Conservation (phyloP, 2,329 filamentous ascomycete species). For the Aspergillus piperis region DNA sequence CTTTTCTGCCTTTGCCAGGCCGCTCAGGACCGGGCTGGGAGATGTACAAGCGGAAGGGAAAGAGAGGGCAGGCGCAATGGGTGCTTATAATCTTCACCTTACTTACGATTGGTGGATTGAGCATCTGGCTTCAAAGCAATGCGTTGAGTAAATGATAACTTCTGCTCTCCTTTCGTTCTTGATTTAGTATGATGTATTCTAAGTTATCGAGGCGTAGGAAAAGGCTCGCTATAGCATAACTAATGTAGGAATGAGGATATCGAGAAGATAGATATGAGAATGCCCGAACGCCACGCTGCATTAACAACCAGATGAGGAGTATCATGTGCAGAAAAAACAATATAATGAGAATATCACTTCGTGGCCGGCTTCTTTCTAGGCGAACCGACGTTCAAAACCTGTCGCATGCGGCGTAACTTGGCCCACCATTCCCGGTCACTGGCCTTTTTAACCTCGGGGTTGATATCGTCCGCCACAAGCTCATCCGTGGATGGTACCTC, state of each 20-base stretch:
- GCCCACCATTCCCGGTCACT: constrained; percentile 75
- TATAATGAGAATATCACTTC: constrained; percentile 7
- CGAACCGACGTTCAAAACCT: constrained; percentile 67
- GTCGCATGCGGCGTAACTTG: constrained; percentile 70
- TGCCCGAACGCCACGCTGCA: constrained; percentile 22
- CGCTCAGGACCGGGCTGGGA: constrained; percentile 17
- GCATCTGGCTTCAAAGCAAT: neutral
- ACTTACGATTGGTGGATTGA: neutral
- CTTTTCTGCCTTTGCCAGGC: constrained; percentile 18
- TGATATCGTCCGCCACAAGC: constrained; percentile 36
- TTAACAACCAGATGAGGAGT: neutral
- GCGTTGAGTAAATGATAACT: neutral
- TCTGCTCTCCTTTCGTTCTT: neutral
- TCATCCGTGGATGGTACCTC: constrained; percentile 25
- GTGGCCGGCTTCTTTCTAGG: constrained; percentile 45
- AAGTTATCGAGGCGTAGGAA: neutral
- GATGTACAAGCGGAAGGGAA: constrained; percentile 3
- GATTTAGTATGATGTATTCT: neutral
- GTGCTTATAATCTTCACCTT: neutral
- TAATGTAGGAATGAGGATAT: constrained; percentile 4
- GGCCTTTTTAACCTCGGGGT: constrained; percentile 50
- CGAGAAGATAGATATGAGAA: constrained; percentile 1
- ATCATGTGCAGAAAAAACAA: neutral
- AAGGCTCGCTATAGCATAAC: neutral
- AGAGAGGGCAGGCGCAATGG: neutral